Evolutionary conservation across 2,329 filamentous ascomycete species (phyloP), one percentile per base, ranked within the genome.

Genomic region (Curvularia eragrostidis): DNA sequence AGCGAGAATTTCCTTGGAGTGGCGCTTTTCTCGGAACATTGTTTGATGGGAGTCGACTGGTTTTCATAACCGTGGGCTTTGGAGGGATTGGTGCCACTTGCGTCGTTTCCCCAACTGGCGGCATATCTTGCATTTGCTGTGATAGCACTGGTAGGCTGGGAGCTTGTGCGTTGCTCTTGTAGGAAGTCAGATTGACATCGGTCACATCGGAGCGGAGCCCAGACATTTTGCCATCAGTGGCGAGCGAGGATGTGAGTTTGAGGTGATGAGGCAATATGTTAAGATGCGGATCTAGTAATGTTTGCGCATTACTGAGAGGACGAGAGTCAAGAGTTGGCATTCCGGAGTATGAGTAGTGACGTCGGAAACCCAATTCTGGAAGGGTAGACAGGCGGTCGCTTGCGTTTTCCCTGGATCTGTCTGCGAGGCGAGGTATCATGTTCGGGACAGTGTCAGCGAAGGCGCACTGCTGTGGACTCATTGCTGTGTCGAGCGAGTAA

Each of bases 1-100:
- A 7, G 15, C 44, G 36, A 24, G 36, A 44, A 7, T n/a, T 44
- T 23, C 19, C 50, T 48, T 21, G 34, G 3, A 57, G 43, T 42
- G 54, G 54, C 19, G 54, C 50, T 46, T 57, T 57, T 28, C 50
- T 54, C 3, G 54, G 38, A 12, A 52, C 4, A 2, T 54, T 23
- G 5, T 30, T 30, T 7, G 54, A 46, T 3, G 44, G 50, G 13
- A 54, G 39, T 3, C 50, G 54, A 39, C 43, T 43, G 32, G 19
- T 10, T 18, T 36, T 57, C 15, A 26, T 30, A 12, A 23, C 50
- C 1, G 28, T 8, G 2, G 48, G 34, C n/a, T 28, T 43, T 28
- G 54, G 39, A 15, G 30, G 10, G 36, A 24, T n/a, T 1, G 43
- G 50, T 18, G 32, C 38, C 19, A 15, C 7, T 4, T 38, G 28